A percentile compares a stretch with the other conserved stretches of the same genome.
Conservation (phyloP, 1,284 basidiomycete species). For the Grifola frondosa region DNA sequence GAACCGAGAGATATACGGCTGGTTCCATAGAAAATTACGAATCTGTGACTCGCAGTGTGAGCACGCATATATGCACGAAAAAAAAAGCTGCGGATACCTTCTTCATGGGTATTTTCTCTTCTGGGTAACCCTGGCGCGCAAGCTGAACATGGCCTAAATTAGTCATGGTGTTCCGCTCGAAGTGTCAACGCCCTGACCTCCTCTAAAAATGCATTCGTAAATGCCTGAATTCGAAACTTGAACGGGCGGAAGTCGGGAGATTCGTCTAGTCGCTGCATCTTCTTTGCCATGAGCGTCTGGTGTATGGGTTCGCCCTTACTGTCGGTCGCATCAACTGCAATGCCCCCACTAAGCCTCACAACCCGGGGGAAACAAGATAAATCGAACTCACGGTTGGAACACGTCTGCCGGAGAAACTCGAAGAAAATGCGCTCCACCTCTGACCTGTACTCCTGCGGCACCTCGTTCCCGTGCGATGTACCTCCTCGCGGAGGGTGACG, state of each 20-base stretch:
- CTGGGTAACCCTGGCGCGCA: conserved; percentile 75
- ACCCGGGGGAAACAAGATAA: no score
- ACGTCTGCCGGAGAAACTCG: conserved; percentile 84
- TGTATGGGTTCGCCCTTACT: conserved; percentile 96
- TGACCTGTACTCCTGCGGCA: conserved; percentile 76
- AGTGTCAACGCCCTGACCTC: conserved; percentile 50
- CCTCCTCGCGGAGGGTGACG: conserved; percentile 31
- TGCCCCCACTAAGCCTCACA: no score
- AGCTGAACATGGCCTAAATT: conserved; percentile 49
- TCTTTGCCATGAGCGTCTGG: conserved; percentile 98
- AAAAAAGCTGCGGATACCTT: no score
- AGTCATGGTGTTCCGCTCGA: not conserved
- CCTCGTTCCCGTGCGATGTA: conserved; percentile 54
- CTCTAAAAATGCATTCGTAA: conserved; percentile 95
- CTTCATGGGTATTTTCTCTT: conserved; percentile 87
- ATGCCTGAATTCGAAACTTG: conserved; percentile 99
- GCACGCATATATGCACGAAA: not conserved
- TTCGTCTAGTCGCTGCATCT: conserved; percentile 95
- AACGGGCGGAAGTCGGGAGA: conserved; percentile 97
- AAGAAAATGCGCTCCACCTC: conserved; percentile 92
- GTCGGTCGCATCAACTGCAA: conserved; percentile 92
- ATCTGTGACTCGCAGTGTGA: conserved; percentile 51
- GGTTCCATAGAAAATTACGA: conserved; percentile 95
- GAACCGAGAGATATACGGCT: conserved; percentile 93
- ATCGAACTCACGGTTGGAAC: conserved; percentile 90